Percentiles rank a stretch among this genome's conserved stretches.
Conservation (phyloP, 148 eudicot genomes). For the Heliamphora exappendiculata region DNA sequence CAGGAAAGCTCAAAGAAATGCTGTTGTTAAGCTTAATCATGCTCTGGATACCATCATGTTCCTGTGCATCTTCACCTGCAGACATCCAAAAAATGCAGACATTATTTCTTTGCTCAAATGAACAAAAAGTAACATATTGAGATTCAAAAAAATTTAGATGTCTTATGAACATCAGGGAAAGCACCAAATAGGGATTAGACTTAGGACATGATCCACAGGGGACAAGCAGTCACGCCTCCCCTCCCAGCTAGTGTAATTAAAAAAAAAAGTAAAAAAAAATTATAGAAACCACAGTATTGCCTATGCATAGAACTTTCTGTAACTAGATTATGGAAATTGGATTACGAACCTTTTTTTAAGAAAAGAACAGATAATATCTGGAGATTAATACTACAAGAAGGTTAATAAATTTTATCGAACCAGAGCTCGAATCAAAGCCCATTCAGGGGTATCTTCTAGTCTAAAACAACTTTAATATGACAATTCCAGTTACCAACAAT, state of each 20-base stretch:
- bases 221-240: too few relatives aligned
- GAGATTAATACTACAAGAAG: too few relatives aligned
- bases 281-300: too few relatives aligned
- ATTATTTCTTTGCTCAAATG: not conserved
- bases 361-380: too few relatives aligned
- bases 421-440: too few relatives aligned
- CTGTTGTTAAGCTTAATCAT: slow-evolving; percentile 31
- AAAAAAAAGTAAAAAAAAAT: too few relatives aligned
- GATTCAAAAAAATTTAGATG: not conserved
- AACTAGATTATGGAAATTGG: too few relatives aligned
- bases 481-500: not conserved
- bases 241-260: too few relatives aligned
- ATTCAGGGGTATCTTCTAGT: not conserved
- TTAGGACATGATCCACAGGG: too few relatives aligned
- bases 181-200: not conserved
- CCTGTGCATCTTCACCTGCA: slow-evolving; percentile 59
- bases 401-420: too few relatives aligned
- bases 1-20: slow-evolving; percentile 16
- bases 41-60: slow-evolving; percentile 24
- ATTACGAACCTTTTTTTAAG: too few relatives aligned
- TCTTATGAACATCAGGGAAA: not conserved
- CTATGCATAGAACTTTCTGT: too few relatives aligned
- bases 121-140: not conserved
- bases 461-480: not conserved
- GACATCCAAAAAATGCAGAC: slow-evolving; percentile 9